Base-by-base conservation (phyloP, 2,329 filamentous ascomycete species). In the Monilinia laxa region DNA sequence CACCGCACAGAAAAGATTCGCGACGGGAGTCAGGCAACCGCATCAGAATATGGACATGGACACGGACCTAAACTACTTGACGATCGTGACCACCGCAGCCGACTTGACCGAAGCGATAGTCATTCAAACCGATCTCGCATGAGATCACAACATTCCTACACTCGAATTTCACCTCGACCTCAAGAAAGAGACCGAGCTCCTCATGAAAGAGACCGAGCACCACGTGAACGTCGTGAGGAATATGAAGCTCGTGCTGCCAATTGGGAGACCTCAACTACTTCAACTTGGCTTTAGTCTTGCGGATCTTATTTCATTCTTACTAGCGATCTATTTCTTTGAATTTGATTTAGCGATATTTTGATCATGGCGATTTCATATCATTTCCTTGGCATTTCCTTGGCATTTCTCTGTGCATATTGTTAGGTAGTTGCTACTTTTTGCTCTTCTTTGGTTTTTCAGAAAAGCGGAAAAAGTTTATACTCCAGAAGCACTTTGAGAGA, bases 1-100 rank as follows among this genome's bases (percentile, higher is more conserved):
- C 79, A 80, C 57, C 73, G 77, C 66, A 78, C 80, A 45, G 75
- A 75, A 31, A 72, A 71, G 64, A 73, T 77, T 56, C 76, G 79
- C 12, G 77, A 78, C 59, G 82, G 80, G 58, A 86, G 83, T 72
- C 86, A 88, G 69, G 79, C 79, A 64, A 68, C 82, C 81, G 57
- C 76, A 75, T 66, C 83, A 81, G 65, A 75, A 51, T 76, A 73
- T 67, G 71, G 68, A 55, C 68, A 65, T 9, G 59, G 64, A 57
- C 47, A 63, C 54, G 57, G 42, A 52, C 62, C n/a, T 47, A 59
- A 64, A 58, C 42, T 62, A 55, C 70, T 75, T 59, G 73, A 75
- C 56, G 72, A 73, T 51, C 71, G 70, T 62, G 72, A 72, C 40
- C 71, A 71, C 54, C 68, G 69, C 63, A 72, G 69, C 54, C 69